phyloP scores from a whole-genome alignment of 805 yeast species.

The Candida glaebosa region DNA sequence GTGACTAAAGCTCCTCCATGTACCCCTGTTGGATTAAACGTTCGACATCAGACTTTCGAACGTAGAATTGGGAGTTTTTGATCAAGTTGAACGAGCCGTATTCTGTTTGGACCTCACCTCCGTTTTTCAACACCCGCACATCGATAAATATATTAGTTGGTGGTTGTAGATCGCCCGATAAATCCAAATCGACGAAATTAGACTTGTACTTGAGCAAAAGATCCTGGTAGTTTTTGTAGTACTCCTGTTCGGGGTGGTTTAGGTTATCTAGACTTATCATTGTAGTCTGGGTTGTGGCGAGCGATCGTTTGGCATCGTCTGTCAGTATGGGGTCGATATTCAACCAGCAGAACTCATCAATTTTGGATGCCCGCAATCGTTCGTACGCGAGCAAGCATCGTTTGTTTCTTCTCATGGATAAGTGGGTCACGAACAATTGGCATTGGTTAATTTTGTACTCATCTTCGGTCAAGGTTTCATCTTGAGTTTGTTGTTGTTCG shows the following conservation, averaged over 20 bases:
- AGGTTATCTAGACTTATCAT: conserved; percentile 44
- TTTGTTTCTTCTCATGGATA: conserved; percentile 84
- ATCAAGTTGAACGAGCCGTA: conserved; percentile 93
- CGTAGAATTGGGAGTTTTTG: conserved; percentile 92
- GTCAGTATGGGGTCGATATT: conserved; percentile 45
- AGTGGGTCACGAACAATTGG: conserved; percentile 64
- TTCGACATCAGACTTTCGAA: conserved; percentile 91
- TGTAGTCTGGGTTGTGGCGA: conserved; percentile 11
- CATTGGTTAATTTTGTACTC: conserved; percentile 52
- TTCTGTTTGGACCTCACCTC: conserved; percentile 96
- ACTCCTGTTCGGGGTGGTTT: conserved; percentile 78
- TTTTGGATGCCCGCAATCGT: conserved; percentile 59
- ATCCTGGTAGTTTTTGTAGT: conserved; percentile 66
- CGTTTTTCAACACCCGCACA: conserved; percentile 88
- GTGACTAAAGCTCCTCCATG: conserved; percentile 61
- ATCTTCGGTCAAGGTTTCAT: conserved; percentile 22
- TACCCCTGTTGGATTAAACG: conserved; percentile 92
- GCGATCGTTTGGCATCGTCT: conserved; percentile 7
- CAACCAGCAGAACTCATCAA: conserved; percentile 72
- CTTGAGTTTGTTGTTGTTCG: conserved; percentile 20
- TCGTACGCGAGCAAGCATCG: conserved; percentile 86
- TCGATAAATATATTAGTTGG: conserved; percentile 91
- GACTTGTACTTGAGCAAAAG: conserved; percentile 74
- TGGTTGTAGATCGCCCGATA: conserved; percentile 86
- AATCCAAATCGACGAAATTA: conserved; percentile 74